Conservation (phyloP, 805 yeast genomes). For the Limtongia smithiae region DNA sequence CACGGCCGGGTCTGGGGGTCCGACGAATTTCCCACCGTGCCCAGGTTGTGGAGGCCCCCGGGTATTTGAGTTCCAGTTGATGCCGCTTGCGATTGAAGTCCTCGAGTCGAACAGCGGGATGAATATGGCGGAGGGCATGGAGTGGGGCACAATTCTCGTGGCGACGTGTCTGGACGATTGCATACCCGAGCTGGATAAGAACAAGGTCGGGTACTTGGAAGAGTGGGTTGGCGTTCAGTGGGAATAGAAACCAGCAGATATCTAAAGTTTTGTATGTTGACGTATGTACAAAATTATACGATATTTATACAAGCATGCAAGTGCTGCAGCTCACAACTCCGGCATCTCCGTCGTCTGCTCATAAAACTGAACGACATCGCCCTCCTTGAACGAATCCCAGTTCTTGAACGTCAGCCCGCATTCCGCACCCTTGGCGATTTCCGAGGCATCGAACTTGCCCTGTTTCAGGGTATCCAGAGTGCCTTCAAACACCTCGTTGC, state of each 20-base stretch:
- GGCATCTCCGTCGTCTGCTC: conserved; percentile 63
- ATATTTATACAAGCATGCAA: conserved; percentile 5
- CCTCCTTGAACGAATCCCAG: conserved; percentile 67
- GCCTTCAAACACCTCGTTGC: conserved; percentile 52
- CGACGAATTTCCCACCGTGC: conserved; percentile 54
- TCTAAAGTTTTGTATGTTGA: background rate
- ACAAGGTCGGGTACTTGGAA: conserved; percentile 73
- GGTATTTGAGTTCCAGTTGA: conserved; percentile 80
- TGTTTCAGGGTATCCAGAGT: conserved; percentile 70
- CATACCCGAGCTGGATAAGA: conserved; percentile 53
- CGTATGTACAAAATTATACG: background rate
- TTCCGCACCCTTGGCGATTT: conserved; percentile 79
- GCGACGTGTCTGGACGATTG: conserved; percentile 71
- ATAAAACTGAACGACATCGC: conserved; percentile 69
- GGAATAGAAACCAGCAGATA: conserved; percentile 46
- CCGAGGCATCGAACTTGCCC: conserved; percentile 71
- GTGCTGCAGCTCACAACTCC: conserved; percentile 40
- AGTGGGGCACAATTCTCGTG: conserved; percentile 92
- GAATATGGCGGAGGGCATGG: conserved; percentile 72
- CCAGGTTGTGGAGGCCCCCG: conserved; percentile 50
- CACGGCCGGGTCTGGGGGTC: conserved; percentile 9
- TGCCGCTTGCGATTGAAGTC: conserved; percentile 89
- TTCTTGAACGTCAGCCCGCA: conserved; percentile 75
- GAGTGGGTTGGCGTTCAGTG: conserved; percentile 86
- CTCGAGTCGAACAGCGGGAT: conserved; percentile 54